Evolutionary conservation across 148 eudicot species (phyloP).

Genomic region (Vaccinium myrtillus): DNA sequence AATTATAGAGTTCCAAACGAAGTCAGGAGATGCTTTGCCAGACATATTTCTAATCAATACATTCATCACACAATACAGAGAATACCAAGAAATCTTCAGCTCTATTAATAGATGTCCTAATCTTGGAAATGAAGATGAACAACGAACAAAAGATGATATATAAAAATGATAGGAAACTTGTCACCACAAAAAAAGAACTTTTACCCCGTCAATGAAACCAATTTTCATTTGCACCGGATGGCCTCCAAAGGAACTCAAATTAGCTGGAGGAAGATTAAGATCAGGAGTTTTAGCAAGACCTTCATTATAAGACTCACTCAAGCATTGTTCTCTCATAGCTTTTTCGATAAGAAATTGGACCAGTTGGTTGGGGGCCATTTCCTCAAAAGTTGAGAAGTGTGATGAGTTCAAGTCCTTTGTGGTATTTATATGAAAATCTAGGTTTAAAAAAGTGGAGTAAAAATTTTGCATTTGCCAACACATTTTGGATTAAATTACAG

Average conservation of each 20-base stretch:
- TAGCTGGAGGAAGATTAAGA: neutral
- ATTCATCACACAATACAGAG: neutral
- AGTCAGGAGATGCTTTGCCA: neutral
- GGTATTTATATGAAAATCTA: constrained; percentile 9
- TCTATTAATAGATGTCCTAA: neutral
- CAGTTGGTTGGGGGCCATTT: neutral
- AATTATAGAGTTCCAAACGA: neutral
- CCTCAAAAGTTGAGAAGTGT: neutral
- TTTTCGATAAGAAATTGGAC: neutral
- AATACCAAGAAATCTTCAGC: neutral
- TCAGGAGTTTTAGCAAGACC: neutral
- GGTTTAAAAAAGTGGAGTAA: neutral
- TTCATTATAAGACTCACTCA: neutral
- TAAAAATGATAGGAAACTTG: neutral
- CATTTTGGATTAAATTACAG: neutral
- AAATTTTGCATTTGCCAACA: neutral
- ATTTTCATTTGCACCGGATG: neutral
- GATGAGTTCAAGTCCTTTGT: neutral
- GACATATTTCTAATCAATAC: neutral
- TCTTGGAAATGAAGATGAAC: constrained; percentile 5
- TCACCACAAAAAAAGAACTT: neutral
- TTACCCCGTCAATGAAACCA: neutral
- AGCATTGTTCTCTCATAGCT: neutral
- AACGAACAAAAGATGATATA: neutral
- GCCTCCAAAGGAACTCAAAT: neutral